Percentiles rank a stretch among this genome's conserved stretches.
Evolutionary conservation across 768 basidiomycete species (phyloP).

Genomic region (Termitomyces sp.): DNA sequence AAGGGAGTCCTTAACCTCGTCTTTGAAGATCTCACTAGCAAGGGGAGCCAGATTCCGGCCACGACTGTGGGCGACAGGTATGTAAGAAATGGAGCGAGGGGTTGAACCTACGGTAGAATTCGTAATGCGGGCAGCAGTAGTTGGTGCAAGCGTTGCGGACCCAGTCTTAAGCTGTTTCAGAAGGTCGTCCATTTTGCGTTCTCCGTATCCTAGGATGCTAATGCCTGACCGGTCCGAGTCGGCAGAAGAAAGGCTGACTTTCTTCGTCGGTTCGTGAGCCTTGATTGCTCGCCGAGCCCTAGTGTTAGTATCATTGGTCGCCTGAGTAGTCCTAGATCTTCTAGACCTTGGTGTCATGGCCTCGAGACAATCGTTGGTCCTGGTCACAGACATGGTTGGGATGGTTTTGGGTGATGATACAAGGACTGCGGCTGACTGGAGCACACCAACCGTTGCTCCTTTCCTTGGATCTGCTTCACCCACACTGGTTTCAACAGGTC

Average conservation of each 20-base stretch:
- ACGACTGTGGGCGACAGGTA: not conserved
- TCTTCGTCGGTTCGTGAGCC: not conserved
- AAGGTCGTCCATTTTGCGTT: slow-evolving; percentile 33
- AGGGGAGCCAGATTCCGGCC: slow-evolving; percentile 15
- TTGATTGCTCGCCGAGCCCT: not conserved
- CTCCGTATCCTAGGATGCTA: slow-evolving; percentile 15
- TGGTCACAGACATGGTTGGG: slow-evolving; percentile 25
- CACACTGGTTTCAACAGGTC: not conserved
- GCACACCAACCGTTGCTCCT: not conserved
- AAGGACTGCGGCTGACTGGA: slow-evolving; percentile 20
- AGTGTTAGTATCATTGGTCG: not conserved
- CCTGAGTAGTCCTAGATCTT: slow-evolving; percentile 22
- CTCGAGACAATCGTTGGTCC: slow-evolving; percentile 30
- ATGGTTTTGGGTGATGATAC: slow-evolving; percentile 45
- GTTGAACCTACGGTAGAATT: not conserved
- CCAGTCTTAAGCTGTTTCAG: slow-evolving; percentile 23
- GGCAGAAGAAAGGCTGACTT: not conserved
- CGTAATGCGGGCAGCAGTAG: not conserved
- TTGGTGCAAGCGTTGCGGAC: slow-evolving; percentile 1
- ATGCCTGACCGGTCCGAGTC: slow-evolving; percentile 1
- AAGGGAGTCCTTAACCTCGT: slow-evolving; percentile 15
- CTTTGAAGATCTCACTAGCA: slow-evolving; percentile 18
- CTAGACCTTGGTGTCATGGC: slow-evolving; percentile 25
- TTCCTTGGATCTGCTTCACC: not conserved
- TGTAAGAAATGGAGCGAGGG: not conserved